A percentile compares a stretch with the other conserved stretches of the same genome.
Evolutionary conservation across 495 filamentous ascomycete genomes (phyloP).

Genomic region (Choiromyces venosus): DNA sequence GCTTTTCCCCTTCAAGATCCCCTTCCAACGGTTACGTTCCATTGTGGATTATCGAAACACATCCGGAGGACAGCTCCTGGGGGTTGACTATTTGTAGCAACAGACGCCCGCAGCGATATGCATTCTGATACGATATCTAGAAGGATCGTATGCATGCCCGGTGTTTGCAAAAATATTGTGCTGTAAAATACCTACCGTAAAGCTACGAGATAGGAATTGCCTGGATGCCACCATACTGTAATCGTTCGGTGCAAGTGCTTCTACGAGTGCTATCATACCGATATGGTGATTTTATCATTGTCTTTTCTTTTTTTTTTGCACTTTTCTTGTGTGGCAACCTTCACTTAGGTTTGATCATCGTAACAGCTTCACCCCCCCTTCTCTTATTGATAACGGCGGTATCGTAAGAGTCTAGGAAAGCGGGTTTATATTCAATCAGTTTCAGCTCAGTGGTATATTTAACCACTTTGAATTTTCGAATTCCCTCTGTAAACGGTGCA

Average conservation of each 20-base stretch:
- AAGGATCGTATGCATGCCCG: not conserved
- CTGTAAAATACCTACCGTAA: not conserved
- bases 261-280: not conserved
- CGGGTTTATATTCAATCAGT: not conserved
- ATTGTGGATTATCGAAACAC: not conserved
- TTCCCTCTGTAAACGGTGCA: not conserved
- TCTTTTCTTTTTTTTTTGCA: not conserved
- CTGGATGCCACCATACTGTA: not conserved
- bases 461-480: not conserved
- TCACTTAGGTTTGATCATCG: not conserved
- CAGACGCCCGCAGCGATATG: not conserved
- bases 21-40: not conserved
- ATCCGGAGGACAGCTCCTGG: not conserved
- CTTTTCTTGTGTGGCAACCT: not conserved
- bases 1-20: not conserved
- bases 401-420: not conserved
- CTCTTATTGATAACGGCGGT: not conserved
- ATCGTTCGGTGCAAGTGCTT: no score
- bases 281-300: no score
- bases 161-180: not conserved
- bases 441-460: not conserved
- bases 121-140: not conserved
- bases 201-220: not conserved
- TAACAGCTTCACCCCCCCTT: not conserved
- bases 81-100: not conserved